Percentiles rank a stretch among this genome's conserved stretches.
phyloP scores from a whole-genome alignment of 495 filamentous ascomycete genomes.

The Daldinia childiae region DNA sequence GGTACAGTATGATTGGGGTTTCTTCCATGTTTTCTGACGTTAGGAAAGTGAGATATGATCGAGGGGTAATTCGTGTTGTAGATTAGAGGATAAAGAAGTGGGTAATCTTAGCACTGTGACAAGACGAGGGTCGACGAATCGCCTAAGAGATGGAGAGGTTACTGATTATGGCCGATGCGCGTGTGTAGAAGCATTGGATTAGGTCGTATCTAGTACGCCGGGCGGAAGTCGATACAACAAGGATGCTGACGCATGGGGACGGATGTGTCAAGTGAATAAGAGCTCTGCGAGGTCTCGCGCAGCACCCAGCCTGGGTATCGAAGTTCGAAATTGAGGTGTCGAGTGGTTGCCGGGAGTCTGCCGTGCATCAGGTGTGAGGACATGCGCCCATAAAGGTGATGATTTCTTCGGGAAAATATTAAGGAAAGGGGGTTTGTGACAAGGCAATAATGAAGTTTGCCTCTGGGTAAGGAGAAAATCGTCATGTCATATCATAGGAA shows the following conservation, averaged over 20 bases:
- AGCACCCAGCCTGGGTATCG: constrained; percentile 33
- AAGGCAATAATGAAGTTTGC: constrained; percentile 52
- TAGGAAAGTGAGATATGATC: constrained; percentile 26
- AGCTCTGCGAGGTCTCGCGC: constrained; percentile 34
- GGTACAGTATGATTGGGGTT: not conserved
- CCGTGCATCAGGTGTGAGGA: constrained; percentile 38
- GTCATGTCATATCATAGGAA: constrained; percentile 56
- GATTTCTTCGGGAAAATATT: constrained; percentile 41
- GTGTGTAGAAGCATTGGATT: constrained; percentile 44
- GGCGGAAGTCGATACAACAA: constrained; percentile 44
- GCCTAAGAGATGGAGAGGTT: constrained; percentile 33
- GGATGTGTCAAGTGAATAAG: constrained; percentile 43
- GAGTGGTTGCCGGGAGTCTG: constrained; percentile 33
- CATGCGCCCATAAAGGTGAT: constrained; percentile 39
- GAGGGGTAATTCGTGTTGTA: constrained; percentile 13
- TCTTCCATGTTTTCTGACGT: constrained; percentile 11
- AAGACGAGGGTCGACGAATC: constrained; percentile 25
- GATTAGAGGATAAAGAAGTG: constrained; percentile 29
- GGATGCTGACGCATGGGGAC: constrained; percentile 48
- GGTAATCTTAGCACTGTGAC: constrained; percentile 28
- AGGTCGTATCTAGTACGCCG: constrained; percentile 52
- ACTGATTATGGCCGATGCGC: constrained; percentile 33
- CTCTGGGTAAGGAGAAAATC: constrained; percentile 48
- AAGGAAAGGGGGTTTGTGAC: constrained; percentile 50
- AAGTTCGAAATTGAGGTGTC: constrained; percentile 36